A percentile compares a stretch with the other conserved stretches of the same genome.
These are phyloP conservation scores for Talaromyces nanjingensis DNA, from an alignment of 495 filamentous ascomycete genomes.

Conservation along the genomic window DNA sequence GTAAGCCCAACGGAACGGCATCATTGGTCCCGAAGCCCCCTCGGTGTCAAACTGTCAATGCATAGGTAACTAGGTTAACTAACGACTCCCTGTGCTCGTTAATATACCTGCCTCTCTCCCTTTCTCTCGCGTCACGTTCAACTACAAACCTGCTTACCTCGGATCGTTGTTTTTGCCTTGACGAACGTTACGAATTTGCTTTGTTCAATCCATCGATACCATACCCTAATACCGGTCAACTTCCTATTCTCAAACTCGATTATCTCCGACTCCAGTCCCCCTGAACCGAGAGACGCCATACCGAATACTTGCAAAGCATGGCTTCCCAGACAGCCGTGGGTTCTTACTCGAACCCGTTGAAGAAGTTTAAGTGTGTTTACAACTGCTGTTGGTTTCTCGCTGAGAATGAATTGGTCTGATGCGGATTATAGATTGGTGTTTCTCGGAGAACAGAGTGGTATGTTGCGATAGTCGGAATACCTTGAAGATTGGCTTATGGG, in stretches of 20 bases:
- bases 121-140: not conserved
- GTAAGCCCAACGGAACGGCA: not conserved
- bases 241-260: not conserved
- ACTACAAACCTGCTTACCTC: not conserved
- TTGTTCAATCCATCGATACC: slow-evolving; percentile 2
- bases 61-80: not conserved
- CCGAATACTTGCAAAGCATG: slow-evolving; percentile 26
- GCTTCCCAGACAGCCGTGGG: slow-evolving; percentile 57
- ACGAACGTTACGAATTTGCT: slow-evolving; percentile 8
- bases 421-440: slow-evolving; percentile 70
- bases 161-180: slow-evolving; percentile 1
- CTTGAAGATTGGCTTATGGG: slow-evolving; percentile 4
- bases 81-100: not conserved
- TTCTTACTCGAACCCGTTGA: slow-evolving; percentile 96
- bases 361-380: slow-evolving; percentile 91
- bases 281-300: slow-evolving; percentile 15
- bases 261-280: not conserved
- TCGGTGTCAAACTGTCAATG: not conserved
- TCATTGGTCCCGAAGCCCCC: not conserved
- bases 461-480: slow-evolving; percentile 9
- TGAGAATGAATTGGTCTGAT: slow-evolving; percentile 10
- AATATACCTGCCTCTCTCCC: not conserved
- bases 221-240: not conserved
- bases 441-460: slow-evolving; percentile 96
- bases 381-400: not conserved